Base-by-base conservation (phyloP, 2,329 filamentous ascomycete genomes). In the Emmonsiellopsis sp. region DNA sequence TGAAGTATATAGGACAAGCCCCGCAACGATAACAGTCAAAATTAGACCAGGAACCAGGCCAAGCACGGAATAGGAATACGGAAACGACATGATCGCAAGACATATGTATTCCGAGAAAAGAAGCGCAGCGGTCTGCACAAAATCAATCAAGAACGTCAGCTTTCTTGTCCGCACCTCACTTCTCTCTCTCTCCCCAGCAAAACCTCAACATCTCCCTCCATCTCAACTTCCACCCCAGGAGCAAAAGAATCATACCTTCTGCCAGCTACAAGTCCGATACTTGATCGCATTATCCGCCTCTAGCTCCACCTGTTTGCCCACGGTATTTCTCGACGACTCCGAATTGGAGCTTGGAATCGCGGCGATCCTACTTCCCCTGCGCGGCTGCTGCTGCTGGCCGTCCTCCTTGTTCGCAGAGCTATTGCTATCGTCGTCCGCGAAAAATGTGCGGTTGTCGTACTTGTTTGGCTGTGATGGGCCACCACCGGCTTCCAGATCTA, bases 71-170 rank as follows among this genome's bases (percentile, higher is more conserved):
- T 96, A 96, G 0, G 89, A 95, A 79, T 87, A 95, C 0, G 91
- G 91, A 61, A 96, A 96, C 49, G 88, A 94, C 90, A 96, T 95
- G 66, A 95, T 95, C 21, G 81, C 81, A 71, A 96, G 74, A 68
- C 89, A 95, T 55, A 96, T 96, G 68, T 96, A 96, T 75, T 96
- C 91, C 49, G 88, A 93, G 72, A 96, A 95, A 50, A 96, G 82
- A 61, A 95, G 70, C 1, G 86, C 89, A 0, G 91, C 89, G 51
- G 91, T 95, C 86, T 55, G 49, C 43, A 10, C 9, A 17, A 27
- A n/a, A 31, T 14, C 8, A 44, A n/a, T 31, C 17, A 9, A 43
- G 13, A 51, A 34, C n/a, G 21, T 27, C 32, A 8, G 13, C 42
- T 10, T 44, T 21, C 42, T 14, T 14, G 10, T 40, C 37, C 14